Base-by-base conservation (phyloP, 2,329 filamentous ascomycete species). In the Colletotrichum sp. region DNA sequence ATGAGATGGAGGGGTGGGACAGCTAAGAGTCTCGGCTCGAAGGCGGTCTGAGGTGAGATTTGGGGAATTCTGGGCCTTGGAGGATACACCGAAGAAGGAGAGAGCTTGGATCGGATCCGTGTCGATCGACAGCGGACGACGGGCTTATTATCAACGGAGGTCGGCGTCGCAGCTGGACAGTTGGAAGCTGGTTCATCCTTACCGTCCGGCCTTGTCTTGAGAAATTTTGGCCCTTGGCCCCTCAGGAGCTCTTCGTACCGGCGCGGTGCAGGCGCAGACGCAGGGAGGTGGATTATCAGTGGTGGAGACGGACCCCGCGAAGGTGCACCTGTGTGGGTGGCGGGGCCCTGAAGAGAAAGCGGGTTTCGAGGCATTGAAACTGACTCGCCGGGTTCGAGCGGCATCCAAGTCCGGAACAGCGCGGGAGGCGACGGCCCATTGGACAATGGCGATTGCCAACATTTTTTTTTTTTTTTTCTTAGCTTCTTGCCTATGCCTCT, bases 281-380 rank as follows among this genome's bases (percentile, higher is more conserved):
- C 68, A 72, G 65, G 64, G 36, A 57, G n/a, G 72, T 75, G 73
- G 73, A 75, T 65, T 39, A 13, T 52, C 43, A 52, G 43, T 52
- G n/a, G 43, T 52, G 43, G 43, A 52, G 10, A 52, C 57, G 57
- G 73, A 75, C 73, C 70, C 73, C 73, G 73, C 73, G 73, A 75
- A 59, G 63, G 43, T 39, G 14, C 36, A 39, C 36, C 36, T 39
- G 36, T 39, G 69, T 75, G 70, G 69, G 73, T 75, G 73, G 73
- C 28, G 70, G 73, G 64, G 69, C 73, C 73, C 34, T 72, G 73
- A 24, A 68, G 39, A 43, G 57, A 59, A 68, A 75, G 70, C 63
- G 69, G 73, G 73, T 72, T 68, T 73, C 34, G 55, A 68, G 57
- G 73, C 73, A 75, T 73, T 75, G 73, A 63, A 68, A 68, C 64